phyloP scores from a whole-genome alignment of 2,329 filamentous ascomycete genomes.

The Laburnicola sp. region DNA sequence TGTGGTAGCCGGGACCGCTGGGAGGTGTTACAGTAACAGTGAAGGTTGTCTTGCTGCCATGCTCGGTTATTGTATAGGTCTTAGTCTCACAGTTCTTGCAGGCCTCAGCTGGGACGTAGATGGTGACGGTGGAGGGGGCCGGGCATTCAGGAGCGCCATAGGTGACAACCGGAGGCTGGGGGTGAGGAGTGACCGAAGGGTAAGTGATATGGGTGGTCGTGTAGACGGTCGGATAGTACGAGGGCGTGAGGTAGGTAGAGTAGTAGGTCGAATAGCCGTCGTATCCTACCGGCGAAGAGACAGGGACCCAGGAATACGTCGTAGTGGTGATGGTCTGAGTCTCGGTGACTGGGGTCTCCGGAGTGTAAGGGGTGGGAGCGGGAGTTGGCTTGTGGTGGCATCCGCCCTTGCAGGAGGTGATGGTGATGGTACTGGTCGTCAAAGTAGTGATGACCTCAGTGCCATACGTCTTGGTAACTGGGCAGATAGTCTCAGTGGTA shows the following conservation, averaged over 20 bases:
- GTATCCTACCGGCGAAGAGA: constrained; percentile 42
- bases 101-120: constrained; percentile 18
- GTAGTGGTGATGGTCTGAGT: constrained; percentile 39
- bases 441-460: constrained; percentile 24
- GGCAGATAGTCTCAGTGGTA: constrained; percentile 26
- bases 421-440: constrained; percentile 44
- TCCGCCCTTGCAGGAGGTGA: constrained; percentile 45
- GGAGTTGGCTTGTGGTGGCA: constrained; percentile 31
- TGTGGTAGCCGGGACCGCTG: constrained; percentile 10
- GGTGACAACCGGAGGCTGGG: constrained; percentile 11
- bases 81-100: constrained; percentile 26
- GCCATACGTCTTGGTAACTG: constrained; percentile 22
- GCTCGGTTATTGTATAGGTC: constrained; percentile 37
- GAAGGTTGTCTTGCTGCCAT: constrained; percentile 27
- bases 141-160: neutral
- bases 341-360: constrained; percentile 13
- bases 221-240: constrained; percentile 36
- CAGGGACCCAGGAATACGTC: constrained; percentile 44
- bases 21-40: constrained; percentile 18
- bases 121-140: constrained; percentile 26
- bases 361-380: constrained; percentile 6
- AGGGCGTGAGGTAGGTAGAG: constrained; percentile 46
- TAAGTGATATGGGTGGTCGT: constrained; percentile 28
- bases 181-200: constrained; percentile 11
- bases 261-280: constrained; percentile 36